Percentiles rank a stretch among this genome's conserved stretches.
These are phyloP conservation scores for Henckelia pumila DNA, from an alignment of 257 asterid species.

Conservation along the genomic window DNA sequence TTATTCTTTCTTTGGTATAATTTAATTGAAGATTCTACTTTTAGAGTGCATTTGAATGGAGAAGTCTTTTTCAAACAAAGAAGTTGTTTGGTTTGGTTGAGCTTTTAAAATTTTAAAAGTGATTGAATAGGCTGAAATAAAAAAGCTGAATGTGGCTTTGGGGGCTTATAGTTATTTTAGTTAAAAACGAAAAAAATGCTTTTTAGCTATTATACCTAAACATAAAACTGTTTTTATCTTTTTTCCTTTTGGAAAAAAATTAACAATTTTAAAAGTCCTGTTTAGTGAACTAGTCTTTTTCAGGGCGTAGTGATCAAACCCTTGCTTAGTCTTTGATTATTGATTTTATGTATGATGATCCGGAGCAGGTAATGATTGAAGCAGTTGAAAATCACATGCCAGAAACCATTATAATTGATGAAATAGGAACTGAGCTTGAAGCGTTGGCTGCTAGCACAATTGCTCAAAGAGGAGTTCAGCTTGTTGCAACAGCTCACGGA, in stretches of 20 bases:
- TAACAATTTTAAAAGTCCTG: too few relatives aligned
- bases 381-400: slow-evolving; percentile 99
- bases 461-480: slow-evolving; percentile 99
- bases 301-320: not conserved
- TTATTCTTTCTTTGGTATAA: slow-evolving; percentile 1
- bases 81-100: not conserved
- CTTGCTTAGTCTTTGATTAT: slow-evolving; percentile 14
- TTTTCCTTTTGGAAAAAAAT: not conserved
- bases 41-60: not conserved
- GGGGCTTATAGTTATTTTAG: not conserved
- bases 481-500: slow-evolving; percentile 98
- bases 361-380: slow-evolving; percentile 88
- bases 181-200: too few relatives aligned
- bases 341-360: slow-evolving; percentile 12
- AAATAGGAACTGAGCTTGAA: slow-evolving; percentile 95
- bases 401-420: slow-evolving; percentile 86
- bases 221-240: not conserved
- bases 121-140: not conserved
- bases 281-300: not conserved
- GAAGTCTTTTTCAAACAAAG: not conserved
- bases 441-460: slow-evolving; percentile 97
- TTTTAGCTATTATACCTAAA: not conserved
- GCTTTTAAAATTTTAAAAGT: not conserved
- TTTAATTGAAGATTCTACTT: not conserved
- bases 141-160: not conserved